These are phyloP conservation scores for Eimeria necatrix DNA, from an alignment of 169 alveolate species.

Conservation along the genomic window DNA sequence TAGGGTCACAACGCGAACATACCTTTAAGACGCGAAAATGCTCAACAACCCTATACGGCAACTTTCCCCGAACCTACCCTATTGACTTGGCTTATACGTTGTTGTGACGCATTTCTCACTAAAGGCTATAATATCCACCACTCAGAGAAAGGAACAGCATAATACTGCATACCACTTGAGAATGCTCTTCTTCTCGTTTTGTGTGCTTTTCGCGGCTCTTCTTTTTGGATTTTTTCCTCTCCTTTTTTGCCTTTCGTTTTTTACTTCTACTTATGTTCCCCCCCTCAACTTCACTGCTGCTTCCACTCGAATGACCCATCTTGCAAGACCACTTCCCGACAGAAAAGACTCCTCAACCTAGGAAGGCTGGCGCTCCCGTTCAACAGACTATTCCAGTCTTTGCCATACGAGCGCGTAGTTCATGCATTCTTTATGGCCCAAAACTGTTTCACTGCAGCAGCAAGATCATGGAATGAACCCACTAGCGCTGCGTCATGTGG, in stretches of 20 bases:
- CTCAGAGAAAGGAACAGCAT: neutral
- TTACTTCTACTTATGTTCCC: neutral
- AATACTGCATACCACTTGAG: conserved; percentile 23
- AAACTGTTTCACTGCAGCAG: too few relatives aligned
- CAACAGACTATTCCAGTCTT: too few relatives aligned
- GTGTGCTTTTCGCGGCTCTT: conserved; percentile 46
- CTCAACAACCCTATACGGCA: neutral
- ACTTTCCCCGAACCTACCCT: too few relatives aligned
- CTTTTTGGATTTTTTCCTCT: conserved; percentile 15
- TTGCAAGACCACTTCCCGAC: neutral
- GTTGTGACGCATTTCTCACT: too few relatives aligned
- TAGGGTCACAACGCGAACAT: neutral
- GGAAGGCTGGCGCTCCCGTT: too few relatives aligned
- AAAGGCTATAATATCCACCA: too few relatives aligned
- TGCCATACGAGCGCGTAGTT: too few relatives aligned
- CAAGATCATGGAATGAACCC: too few relatives aligned
- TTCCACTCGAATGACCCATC: conserved; percentile 51
- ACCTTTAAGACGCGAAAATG: neutral
- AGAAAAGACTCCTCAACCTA: neutral
- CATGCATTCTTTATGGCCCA: too few relatives aligned
- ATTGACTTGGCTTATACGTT: too few relatives aligned
- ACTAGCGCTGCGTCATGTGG: too few relatives aligned
- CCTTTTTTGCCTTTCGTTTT: conserved; percentile 65
- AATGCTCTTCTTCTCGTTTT: neutral
- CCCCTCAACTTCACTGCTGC: conserved; percentile 64